Percentiles rank a stretch among this genome's conserved stretches.
Evolutionary conservation across 306 rosid genomes (phyloP).

Genomic region (Cajanus cajan): DNA sequence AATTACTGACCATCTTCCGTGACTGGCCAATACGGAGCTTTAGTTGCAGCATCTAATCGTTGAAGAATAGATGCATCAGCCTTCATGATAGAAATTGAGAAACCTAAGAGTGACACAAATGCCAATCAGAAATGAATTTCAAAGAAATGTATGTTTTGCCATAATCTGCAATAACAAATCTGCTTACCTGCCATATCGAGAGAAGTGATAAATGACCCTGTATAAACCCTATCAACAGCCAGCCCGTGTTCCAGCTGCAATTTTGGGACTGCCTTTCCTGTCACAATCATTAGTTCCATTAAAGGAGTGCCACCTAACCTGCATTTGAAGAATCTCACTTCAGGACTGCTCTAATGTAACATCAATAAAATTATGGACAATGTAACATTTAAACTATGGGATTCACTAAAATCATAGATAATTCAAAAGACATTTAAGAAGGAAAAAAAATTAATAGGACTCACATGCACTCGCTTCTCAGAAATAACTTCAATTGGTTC

Average conservation of each 20-base stretch:
- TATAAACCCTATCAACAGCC: conserved; percentile 95
- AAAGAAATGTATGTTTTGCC: not conserved
- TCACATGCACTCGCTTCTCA: not conserved
- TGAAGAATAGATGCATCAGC: conserved; percentile 70
- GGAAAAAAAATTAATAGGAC: not conserved
- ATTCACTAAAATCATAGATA: not conserved
- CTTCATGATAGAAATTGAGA: conserved; percentile 89
- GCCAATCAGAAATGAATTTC: conserved; percentile 16
- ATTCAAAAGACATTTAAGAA: not conserved
- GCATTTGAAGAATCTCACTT: conserved; percentile 31
- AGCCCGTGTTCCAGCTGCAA: conserved; percentile 93
- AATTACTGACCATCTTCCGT: conserved; percentile 78
- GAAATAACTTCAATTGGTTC: not conserved
- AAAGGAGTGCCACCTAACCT: conserved; percentile 88
- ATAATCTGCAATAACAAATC: conserved; percentile 37
- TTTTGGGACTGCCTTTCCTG: conserved; percentile 89
- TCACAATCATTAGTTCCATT: conserved; percentile 89
- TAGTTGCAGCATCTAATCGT: conserved; percentile 79
- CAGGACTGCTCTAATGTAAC: not conserved
- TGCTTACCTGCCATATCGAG: conserved; percentile 84
- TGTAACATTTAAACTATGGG: not conserved
- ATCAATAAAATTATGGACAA: not conserved
- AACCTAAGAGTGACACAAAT: conserved; percentile 52
- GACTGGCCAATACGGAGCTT: conserved; percentile 95
- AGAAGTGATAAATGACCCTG: conserved; percentile 96